phyloP scores from a whole-genome alignment of 2,329 filamentous ascomycete species.

The Ceratocystis harringtonii region DNA sequence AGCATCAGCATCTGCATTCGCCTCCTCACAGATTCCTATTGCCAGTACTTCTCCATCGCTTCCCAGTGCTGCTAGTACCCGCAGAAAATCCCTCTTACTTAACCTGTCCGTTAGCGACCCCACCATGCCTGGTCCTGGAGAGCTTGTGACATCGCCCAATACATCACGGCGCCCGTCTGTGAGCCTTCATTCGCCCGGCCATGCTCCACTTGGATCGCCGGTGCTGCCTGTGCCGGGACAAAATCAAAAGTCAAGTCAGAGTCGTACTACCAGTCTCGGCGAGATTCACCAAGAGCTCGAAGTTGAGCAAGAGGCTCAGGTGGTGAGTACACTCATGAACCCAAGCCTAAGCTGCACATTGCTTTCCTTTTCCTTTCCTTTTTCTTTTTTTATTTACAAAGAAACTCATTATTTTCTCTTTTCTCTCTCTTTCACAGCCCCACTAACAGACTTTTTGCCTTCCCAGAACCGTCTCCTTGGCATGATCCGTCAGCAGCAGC shows the following conservation, averaged over 20 bases:
- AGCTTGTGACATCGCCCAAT: slow-evolving; percentile 38
- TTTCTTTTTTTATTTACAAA: too few species aligned
- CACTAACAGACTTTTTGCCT: neutral
- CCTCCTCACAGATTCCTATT: neutral
- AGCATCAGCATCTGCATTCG: neutral
- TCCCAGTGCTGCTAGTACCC: slow-evolving; percentile 24
- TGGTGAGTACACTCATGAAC: slow-evolving; percentile 34
- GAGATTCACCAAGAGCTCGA: slow-evolving; percentile 68
- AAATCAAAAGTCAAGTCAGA: slow-evolving; percentile 39
- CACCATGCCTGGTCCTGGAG: slow-evolving; percentile 48
- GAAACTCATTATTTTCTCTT: too few species aligned
- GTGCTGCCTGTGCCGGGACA: slow-evolving; percentile 25
- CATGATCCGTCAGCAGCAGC: slow-evolving; percentile 63
- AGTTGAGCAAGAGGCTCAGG: slow-evolving; percentile 64
- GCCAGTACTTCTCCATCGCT: neutral
- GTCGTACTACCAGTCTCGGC: slow-evolving; percentile 54
- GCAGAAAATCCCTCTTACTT: slow-evolving; percentile 54
- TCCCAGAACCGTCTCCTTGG: slow-evolving; percentile 55
- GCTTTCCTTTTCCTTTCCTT: too few species aligned
- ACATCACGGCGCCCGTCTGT: slow-evolving; percentile 19
- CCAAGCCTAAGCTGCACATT: neutral
- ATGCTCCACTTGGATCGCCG: neutral
- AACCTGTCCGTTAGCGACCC: slow-evolving; percentile 63
- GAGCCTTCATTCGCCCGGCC: neutral
- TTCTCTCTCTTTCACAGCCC: too few species aligned